phyloP scores from a whole-genome alignment of 805 yeast genomes.

The Lachancea meyersii region DNA sequence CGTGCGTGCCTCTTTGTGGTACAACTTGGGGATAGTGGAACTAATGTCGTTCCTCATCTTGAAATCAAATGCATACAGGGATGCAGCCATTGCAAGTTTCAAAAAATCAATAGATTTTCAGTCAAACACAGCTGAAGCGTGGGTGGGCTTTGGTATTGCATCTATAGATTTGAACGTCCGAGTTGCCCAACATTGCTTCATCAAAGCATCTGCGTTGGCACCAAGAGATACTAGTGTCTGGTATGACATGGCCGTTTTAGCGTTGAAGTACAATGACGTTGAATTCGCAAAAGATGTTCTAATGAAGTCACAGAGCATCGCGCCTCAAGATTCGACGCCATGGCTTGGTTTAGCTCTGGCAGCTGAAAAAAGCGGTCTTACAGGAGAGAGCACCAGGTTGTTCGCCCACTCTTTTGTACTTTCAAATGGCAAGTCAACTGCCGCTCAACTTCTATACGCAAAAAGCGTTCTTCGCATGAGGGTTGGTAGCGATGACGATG shows the following conservation, averaged over 20 bases:
- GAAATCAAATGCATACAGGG: constrained; percentile 33
- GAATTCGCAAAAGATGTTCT: constrained; percentile 71
- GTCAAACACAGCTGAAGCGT: constrained; percentile 59
- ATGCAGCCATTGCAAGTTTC: constrained; percentile 48
- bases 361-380: constrained; percentile 45
- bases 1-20: constrained; percentile 49
- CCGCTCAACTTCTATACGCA: constrained; percentile 70
- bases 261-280: constrained; percentile 58
- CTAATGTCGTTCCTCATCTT: constrained; percentile 40
- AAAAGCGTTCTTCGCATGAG: constrained; percentile 45
- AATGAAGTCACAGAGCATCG: constrained; percentile 66
- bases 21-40: constrained; percentile 67
- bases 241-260: constrained; percentile 77
- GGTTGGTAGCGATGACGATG: constrained; percentile 39
- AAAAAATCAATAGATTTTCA: constrained; percentile 70
- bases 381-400: constrained; percentile 45
- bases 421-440: constrained; percentile 65
- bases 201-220: constrained; percentile 68
- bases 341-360: constrained; percentile 86
- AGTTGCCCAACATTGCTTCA: constrained; percentile 88
- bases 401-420: constrained; percentile 75
- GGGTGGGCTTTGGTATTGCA: constrained; percentile 82
- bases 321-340: constrained; percentile 67
- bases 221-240: constrained; percentile 64
- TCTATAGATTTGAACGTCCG: constrained; percentile 56